Conservation (phyloP, 208 protist species). For the Crithidia brevicula region DNA sequence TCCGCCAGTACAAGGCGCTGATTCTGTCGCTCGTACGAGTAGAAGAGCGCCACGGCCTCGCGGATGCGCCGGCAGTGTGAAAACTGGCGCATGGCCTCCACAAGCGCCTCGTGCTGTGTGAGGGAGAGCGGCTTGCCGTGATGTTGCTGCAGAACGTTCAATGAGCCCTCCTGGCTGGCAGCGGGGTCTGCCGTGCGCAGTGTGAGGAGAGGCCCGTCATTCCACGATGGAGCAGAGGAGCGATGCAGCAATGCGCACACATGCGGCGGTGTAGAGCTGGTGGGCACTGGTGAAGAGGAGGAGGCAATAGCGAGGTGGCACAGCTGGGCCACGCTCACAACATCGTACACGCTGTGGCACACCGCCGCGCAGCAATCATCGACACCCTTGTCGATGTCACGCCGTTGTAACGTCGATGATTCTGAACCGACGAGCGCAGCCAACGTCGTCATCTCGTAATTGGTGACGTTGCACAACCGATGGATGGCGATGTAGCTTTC, state of each 20-base stretch:
- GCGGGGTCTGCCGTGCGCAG: background rate
- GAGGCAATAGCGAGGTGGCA: slow-evolving; percentile 28
- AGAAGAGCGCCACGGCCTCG: slow-evolving; percentile 49
- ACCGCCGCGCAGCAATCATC: background rate
- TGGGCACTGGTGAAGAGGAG: no score
- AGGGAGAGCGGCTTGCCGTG: slow-evolving; percentile 34
- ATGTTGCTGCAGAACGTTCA: slow-evolving; percentile 15
- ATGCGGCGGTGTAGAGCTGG: no score
- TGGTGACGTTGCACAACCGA: no score
- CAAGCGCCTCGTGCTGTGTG: slow-evolving; percentile 42
- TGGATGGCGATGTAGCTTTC: no score
- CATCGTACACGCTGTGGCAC: slow-evolving; percentile 9
- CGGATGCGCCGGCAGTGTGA: slow-evolving; percentile 26
- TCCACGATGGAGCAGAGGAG: background rate
- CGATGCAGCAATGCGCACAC: no score
- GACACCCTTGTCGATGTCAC: background rate
- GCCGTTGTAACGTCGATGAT: background rate
- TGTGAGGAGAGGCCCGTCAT: background rate
- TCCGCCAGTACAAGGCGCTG: slow-evolving; percentile 39
- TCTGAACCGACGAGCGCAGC: no score
- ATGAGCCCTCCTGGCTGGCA: background rate
- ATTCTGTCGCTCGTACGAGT: slow-evolving; percentile 33
- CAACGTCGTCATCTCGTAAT: no score
- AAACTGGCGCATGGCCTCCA: slow-evolving; percentile 31
- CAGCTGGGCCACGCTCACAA: slow-evolving; percentile 4